Conservation (phyloP, 225 moss, liverwort and hornwort species). For the Sphagnum tenellum region DNA sequence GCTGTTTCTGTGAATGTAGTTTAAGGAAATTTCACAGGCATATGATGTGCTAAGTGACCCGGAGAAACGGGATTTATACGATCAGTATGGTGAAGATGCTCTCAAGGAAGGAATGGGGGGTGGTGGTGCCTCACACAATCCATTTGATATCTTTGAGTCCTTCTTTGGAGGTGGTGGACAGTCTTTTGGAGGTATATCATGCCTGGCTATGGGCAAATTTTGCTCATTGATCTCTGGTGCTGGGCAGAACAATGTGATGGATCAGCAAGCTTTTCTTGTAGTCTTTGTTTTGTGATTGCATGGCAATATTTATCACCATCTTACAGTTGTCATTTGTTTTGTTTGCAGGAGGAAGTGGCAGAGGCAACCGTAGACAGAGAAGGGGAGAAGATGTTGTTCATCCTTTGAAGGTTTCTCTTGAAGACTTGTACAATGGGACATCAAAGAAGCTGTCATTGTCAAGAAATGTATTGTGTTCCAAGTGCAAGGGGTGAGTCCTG, state of each 20-base stretch:
- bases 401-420: slow-evolving; percentile 78
- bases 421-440: slow-evolving; percentile 84
- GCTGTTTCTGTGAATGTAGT: slow-evolving; percentile 21
- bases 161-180: slow-evolving; percentile 63
- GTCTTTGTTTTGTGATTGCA: not conserved
- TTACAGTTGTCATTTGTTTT: not conserved
- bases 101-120: slow-evolving; percentile 91
- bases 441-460: slow-evolving; percentile 88
- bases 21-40: slow-evolving; percentile 78
- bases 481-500: slow-evolving; percentile 76
- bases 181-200: slow-evolving; percentile 56
- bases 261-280: not conserved
- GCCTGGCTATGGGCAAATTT: no score
- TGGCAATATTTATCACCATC: not conserved
- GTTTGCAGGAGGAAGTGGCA: slow-evolving; percentile 38
- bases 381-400: slow-evolving; percentile 91
- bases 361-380: slow-evolving; percentile 67
- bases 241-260: no score
- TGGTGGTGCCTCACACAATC: slow-evolving; percentile 73
- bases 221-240: not conserved
- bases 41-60: slow-evolving; percentile 73
- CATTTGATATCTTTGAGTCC: slow-evolving; percentile 84
- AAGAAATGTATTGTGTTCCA: slow-evolving; percentile 72
- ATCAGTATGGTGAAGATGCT: slow-evolving; percentile 85
- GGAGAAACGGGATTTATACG: slow-evolving; percentile 52